Evolutionary conservation across 768 basidiomycete genomes (phyloP).

Genomic region (Gelatoporia subvermispora): DNA sequence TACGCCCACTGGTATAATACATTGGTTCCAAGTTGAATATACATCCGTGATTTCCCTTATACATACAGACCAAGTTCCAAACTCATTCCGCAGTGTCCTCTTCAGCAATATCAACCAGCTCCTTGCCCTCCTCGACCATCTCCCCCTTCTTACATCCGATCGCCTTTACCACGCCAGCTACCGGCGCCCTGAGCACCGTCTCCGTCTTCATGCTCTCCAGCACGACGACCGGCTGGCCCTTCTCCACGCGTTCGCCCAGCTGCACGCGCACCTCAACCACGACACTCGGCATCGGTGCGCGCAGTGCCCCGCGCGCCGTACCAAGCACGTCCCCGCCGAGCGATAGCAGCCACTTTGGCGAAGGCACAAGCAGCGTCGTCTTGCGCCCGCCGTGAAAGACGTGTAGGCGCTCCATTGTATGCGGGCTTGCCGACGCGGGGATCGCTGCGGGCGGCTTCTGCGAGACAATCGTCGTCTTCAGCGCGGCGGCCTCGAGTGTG

Average conservation of each 20-base stretch:
- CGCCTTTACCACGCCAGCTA: constrained; percentile 61
- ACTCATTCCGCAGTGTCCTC: not conserved
- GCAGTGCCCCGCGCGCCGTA: constrained; percentile 58
- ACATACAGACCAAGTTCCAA: too few species aligned
- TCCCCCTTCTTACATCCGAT: constrained; percentile 81
- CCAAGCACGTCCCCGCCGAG: constrained; percentile 55
- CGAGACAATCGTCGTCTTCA: constrained; percentile 67
- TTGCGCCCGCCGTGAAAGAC: constrained; percentile 63
- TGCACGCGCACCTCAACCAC: constrained; percentile 84
- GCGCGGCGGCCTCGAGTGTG: constrained; percentile 45
- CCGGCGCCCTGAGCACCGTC: constrained; percentile 73
- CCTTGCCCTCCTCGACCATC: constrained; percentile 86
- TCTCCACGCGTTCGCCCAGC: constrained; percentile 72
- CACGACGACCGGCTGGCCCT: constrained; percentile 76
- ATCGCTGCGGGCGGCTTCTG: constrained; percentile 52
- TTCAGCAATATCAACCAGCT: constrained; percentile 58
- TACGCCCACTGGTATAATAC: too few species aligned
- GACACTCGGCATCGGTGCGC: constrained; percentile 90
- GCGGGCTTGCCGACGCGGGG: constrained; percentile 49
- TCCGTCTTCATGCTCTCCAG: constrained; percentile 99
- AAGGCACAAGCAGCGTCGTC: constrained; percentile 54
- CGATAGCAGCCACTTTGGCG: constrained; percentile 66
- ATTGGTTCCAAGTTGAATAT: too few species aligned
- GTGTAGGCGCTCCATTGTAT: constrained; percentile 71
- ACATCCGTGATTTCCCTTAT: too few species aligned